Conservation (phyloP, 2,329 filamentous ascomycete species). For the Epichloe elymi region DNA sequence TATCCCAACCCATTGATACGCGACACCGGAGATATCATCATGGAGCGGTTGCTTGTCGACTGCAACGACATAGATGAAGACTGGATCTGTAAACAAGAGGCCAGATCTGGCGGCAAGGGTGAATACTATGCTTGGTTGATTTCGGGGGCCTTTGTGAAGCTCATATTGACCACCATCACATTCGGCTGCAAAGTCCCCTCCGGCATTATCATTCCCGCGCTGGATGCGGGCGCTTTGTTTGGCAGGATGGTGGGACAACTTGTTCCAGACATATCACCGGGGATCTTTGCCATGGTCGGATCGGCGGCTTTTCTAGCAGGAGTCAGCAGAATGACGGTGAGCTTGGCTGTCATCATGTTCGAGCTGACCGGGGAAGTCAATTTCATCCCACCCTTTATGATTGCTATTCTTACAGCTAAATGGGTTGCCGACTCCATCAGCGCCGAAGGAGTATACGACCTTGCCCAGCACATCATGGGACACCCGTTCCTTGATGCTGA, state of each 20-base stretch:
- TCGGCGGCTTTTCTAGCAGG: slow-evolving; percentile 45
- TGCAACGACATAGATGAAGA: slow-evolving; percentile 25
- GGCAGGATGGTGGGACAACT: slow-evolving; percentile 36
- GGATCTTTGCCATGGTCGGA: slow-evolving; percentile 49
- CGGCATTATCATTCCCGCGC: slow-evolving; percentile 46
- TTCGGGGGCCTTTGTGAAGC: slow-evolving; percentile 41
- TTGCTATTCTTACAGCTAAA: slow-evolving; percentile 45
- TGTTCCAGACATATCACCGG: slow-evolving; percentile 32
- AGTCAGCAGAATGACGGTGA: slow-evolving; percentile 45
- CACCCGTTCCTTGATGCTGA: slow-evolving; percentile 46
- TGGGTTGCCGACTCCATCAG: slow-evolving; percentile 43
- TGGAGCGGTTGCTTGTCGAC: slow-evolving; percentile 43
- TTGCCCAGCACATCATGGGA: slow-evolving; percentile 44
- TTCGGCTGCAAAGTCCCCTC: slow-evolving; percentile 48
- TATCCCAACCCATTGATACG: slow-evolving; percentile 42
- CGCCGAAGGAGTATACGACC: slow-evolving; percentile 41
- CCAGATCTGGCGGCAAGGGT: slow-evolving; percentile 15
- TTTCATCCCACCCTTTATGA: slow-evolving; percentile 44
- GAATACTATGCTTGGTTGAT: slow-evolving; percentile 36
- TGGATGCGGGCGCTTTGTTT: slow-evolving; percentile 44
- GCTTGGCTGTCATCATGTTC: slow-evolving; percentile 47
- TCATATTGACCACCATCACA: slow-evolving; percentile 42
- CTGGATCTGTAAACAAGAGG: slow-evolving; percentile 40
- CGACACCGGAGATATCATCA: slow-evolving; percentile 40
- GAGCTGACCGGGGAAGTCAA: slow-evolving; percentile 45